Evolutionary conservation across 495 filamentous ascomycete genomes (phyloP).

Genomic region (Hypoxylon lenormandii): DNA sequence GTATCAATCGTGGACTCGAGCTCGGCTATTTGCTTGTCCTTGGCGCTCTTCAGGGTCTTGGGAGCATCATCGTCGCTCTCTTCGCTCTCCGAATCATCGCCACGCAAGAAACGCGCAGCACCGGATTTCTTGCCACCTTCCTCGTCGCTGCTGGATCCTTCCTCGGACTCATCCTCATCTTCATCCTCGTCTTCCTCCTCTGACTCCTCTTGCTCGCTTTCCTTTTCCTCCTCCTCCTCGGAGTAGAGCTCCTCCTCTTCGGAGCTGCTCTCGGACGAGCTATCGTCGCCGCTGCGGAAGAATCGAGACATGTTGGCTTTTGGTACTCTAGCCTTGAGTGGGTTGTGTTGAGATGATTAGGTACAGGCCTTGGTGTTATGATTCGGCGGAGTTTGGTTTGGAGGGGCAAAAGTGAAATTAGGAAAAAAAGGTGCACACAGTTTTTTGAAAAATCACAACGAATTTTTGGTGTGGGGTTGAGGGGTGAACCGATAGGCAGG

Average conservation of each 20-base stretch:
- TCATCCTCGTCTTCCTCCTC: constrained; percentile 59
- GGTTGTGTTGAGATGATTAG: neutral
- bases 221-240: constrained; percentile 74
- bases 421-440: constrained; percentile 36
- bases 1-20: constrained; percentile 86
- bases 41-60: constrained; percentile 90
- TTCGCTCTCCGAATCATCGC: constrained; percentile 78
- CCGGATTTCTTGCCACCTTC: constrained; percentile 72
- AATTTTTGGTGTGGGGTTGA: constrained; percentile 53
- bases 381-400: constrained; percentile 33
- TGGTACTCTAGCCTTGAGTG: neutral
- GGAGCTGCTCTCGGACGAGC: constrained; percentile 81
- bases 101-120: constrained; percentile 82
- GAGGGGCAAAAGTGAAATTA: constrained; percentile 47
- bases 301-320: constrained; percentile 86
- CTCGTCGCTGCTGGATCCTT: constrained; percentile 73
- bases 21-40: constrained; percentile 95
- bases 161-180: constrained; percentile 67
- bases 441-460: constrained; percentile 50
- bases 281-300: constrained; percentile 92
- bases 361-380: neutral
- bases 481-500: constrained; percentile 40
- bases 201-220: constrained; percentile 63
- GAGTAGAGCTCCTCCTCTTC: constrained; percentile 93
- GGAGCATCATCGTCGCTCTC: constrained; percentile 85